Evolutionary conservation across 345 rosid species (phyloP).

Genomic region (Euphorbia lathyris): DNA sequence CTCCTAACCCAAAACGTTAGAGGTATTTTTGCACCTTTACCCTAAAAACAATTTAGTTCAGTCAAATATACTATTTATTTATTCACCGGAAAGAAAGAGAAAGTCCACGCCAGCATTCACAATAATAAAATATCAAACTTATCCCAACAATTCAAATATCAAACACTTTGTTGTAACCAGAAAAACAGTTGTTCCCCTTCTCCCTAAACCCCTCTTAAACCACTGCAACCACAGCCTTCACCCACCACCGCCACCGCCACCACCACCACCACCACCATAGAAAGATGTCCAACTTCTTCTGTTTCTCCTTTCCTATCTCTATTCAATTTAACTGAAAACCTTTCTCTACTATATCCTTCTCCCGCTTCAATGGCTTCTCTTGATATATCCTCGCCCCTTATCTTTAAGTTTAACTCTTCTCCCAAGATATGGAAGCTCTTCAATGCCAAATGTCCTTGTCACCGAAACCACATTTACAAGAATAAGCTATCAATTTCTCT

Average conservation of each 20-base stretch:
- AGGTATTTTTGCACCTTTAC: too few species aligned
- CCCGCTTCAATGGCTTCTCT: conserved; percentile 12
- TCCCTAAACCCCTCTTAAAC: conserved; percentile 16
- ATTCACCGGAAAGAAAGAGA: neutral
- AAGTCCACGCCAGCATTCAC: neutral
- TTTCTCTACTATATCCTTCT: neutral
- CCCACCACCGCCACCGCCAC: neutral
- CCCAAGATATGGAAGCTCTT: conserved; percentile 27
- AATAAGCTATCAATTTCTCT: conserved; percentile 24
- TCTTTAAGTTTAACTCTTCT: conserved; percentile 31
- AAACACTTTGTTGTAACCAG: too few species aligned
- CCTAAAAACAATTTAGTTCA: too few species aligned
- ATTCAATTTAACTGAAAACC: neutral
- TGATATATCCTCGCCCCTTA: conserved; percentile 33
- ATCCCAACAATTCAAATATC: neutral
- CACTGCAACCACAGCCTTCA: too few species aligned
- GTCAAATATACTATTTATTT: too few species aligned
- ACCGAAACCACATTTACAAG: conserved; percentile 9
- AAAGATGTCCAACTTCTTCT: neutral
- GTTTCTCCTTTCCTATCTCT: neutral
- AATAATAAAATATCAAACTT: neutral
- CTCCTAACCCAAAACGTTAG: too few species aligned
- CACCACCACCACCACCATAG: neutral
- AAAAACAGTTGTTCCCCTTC: too few species aligned
- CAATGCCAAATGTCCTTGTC: conserved; percentile 23